A percentile compares a stretch with the other conserved stretches of the same genome.
Evolutionary conservation across 257 asterid species (phyloP).

Genomic region (Solanum tarapatanum): DNA sequence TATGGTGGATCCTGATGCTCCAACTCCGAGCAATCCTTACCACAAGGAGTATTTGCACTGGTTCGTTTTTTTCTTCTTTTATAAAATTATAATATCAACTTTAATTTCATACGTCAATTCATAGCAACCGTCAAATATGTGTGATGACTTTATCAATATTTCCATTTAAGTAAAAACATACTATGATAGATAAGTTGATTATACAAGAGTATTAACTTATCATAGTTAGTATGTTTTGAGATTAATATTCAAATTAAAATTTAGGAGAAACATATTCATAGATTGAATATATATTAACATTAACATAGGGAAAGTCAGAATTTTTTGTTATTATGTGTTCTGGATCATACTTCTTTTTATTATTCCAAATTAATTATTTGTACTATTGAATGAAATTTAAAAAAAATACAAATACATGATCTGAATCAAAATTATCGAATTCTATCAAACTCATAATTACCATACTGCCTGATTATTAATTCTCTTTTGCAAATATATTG

Average conservation of each 20-base stretch:
- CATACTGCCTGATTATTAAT: background rate
- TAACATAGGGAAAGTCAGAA: background rate
- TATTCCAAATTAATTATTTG: background rate
- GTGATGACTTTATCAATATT: background rate
- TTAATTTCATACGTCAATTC: background rate
- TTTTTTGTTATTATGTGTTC: fast-evolving
- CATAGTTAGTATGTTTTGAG: background rate
- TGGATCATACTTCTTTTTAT: background rate
- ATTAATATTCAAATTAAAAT: no score
- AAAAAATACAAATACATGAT: background rate
- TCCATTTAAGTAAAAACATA: background rate
- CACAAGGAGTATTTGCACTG: slow-evolving; percentile 59
- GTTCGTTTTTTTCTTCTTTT: background rate
- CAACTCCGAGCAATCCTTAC: slow-evolving; percentile 49
- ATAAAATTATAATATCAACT: background rate
- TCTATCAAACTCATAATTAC: background rate
- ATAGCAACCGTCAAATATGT: background rate
- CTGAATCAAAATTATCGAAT: background rate
- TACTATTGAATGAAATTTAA: background rate
- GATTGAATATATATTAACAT: background rate
- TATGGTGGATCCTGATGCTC: slow-evolving; percentile 73
- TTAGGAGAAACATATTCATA: background rate
- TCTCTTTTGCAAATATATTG: background rate
- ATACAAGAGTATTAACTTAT: background rate
- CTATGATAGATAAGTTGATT: no score